Evolutionary conservation across 148 eudicot genomes (phyloP).

Genomic region (Nepenthes mirabilis): DNA sequence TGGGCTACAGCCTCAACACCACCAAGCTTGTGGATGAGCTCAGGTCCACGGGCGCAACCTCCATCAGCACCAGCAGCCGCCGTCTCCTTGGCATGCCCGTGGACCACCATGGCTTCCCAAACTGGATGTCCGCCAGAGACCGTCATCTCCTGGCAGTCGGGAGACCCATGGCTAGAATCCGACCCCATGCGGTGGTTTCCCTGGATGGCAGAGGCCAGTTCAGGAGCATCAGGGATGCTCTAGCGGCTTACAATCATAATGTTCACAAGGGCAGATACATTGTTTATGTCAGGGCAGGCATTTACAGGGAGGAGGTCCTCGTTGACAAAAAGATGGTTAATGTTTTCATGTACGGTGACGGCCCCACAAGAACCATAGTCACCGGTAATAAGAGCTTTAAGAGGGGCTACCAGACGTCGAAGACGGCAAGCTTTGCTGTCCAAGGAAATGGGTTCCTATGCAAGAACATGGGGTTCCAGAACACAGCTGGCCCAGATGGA

Average conservation of each 20-base stretch:
- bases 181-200: conserved; percentile 36
- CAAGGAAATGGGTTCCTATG: conserved; percentile 20
- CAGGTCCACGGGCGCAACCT: background rate
- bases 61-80: conserved; percentile 5
- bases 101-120: conserved; percentile 17
- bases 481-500: conserved; percentile 31
- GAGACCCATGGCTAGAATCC: background rate
- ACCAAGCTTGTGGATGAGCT: conserved; percentile 8
- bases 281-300: conserved; percentile 38
- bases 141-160: conserved; percentile 13
- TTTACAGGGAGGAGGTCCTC: conserved; percentile 23
- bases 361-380: conserved; percentile 26
- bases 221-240: conserved; percentile 26
- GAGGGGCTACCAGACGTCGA: conserved; percentile 9
- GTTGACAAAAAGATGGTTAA: conserved; percentile 15
- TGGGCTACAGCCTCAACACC: conserved; percentile 13
- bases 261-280: conserved; percentile 15
- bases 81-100: conserved; percentile 20
- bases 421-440: conserved; percentile 29
- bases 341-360: conserved; percentile 48
- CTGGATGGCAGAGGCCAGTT: conserved; percentile 42
- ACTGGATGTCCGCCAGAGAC: conserved; percentile 24
- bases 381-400: conserved; percentile 22
- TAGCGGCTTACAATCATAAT: conserved; percentile 24
- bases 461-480: conserved; percentile 24